phyloP scores from a whole-genome alignment of 176 grass and related monocot species.

The Raddia distichophylla region DNA sequence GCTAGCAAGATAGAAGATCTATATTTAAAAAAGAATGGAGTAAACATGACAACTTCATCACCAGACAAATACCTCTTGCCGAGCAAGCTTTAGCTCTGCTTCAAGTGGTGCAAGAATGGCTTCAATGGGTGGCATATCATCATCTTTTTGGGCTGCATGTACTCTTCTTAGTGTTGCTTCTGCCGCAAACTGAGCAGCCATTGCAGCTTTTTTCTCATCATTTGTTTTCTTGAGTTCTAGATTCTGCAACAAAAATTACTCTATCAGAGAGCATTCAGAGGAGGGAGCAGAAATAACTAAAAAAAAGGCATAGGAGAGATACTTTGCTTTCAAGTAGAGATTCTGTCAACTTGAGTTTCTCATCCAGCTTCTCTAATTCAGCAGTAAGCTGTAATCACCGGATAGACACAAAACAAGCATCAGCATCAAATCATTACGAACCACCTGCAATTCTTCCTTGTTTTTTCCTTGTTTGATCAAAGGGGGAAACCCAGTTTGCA shows the following conservation, averaged over 20 bases:
- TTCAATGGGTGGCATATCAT: constrained; percentile 97
- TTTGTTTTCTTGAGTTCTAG: constrained; percentile 95
- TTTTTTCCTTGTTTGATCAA: constrained; percentile 14
- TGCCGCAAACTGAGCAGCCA: constrained; percentile 93
- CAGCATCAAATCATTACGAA: background rate
- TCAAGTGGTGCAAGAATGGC: constrained; percentile 98
- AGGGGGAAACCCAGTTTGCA: background rate
- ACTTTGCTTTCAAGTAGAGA: constrained; percentile 84
- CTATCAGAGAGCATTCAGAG: constrained; percentile 31
- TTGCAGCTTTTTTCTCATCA: constrained; percentile 89
- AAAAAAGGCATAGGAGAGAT: constrained; percentile 28
- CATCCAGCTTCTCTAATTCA: constrained; percentile 72
- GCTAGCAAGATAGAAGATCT: constrained; percentile 8
- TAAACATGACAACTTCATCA: constrained; percentile 22
- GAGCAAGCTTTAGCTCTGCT: constrained; percentile 86
- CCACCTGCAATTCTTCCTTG: background rate
- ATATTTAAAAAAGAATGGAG: background rate
- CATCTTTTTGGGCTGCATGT: constrained; percentile 93
- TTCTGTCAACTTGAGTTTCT: constrained; percentile 81
- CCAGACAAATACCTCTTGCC: constrained; percentile 73
- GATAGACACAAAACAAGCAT: background rate
- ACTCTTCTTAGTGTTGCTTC: constrained; percentile 94
- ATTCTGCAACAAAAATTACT: constrained; percentile 61
- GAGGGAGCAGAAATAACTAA: constrained; percentile 3
- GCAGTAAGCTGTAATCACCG: constrained; percentile 60